These are phyloP conservation scores for Penicillium sclerotigenum DNA, from an alignment of 2,329 filamentous ascomycete species.

Conservation along the genomic window DNA sequence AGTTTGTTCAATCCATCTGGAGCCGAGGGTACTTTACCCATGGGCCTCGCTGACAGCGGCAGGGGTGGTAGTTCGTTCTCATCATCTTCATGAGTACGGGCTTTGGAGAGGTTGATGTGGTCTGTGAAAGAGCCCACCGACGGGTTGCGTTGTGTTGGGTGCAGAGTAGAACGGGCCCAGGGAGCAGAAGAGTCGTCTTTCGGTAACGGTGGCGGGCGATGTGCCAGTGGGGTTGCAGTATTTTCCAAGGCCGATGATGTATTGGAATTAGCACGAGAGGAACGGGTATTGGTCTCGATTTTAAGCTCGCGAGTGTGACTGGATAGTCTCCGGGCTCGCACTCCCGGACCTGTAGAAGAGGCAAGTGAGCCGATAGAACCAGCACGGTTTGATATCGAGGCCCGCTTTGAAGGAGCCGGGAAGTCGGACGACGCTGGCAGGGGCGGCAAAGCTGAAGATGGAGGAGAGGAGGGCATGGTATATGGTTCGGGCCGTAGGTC, in stretches of 20 bases:
- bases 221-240: slow-evolving; percentile 23
- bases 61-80: slow-evolving; percentile 32
- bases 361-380: slow-evolving; percentile 23
- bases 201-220: slow-evolving; percentile 29
- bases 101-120: slow-evolving; percentile 43
- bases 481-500: slow-evolving; percentile 36
- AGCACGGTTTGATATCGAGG: slow-evolving; percentile 16
- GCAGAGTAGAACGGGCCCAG: slow-evolving; percentile 17
- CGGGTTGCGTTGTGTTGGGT: slow-evolving; percentile 30
- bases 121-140: slow-evolving; percentile 38
- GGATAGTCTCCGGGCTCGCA: slow-evolving; percentile 74
- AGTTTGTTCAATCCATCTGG: slow-evolving; percentile 59
- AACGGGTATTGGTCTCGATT: slow-evolving; percentile 68
- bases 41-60: slow-evolving; percentile 34
- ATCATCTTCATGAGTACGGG: slow-evolving; percentile 46
- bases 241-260: slow-evolving; percentile 28
- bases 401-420: slow-evolving; percentile 19
- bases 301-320: slow-evolving; percentile 80
- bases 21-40: slow-evolving; percentile 41
- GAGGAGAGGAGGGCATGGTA: slow-evolving; percentile 34
- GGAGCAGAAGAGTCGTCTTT: slow-evolving; percentile 28
- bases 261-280: slow-evolving; percentile 26
- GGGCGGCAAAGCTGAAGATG: slow-evolving; percentile 42
- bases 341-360: slow-evolving; percentile 44
- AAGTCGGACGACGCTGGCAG: slow-evolving; percentile 46